phyloP scores from a whole-genome alignment of 495 filamentous ascomycete genomes.

The Podospora pseudoanserina region DNA sequence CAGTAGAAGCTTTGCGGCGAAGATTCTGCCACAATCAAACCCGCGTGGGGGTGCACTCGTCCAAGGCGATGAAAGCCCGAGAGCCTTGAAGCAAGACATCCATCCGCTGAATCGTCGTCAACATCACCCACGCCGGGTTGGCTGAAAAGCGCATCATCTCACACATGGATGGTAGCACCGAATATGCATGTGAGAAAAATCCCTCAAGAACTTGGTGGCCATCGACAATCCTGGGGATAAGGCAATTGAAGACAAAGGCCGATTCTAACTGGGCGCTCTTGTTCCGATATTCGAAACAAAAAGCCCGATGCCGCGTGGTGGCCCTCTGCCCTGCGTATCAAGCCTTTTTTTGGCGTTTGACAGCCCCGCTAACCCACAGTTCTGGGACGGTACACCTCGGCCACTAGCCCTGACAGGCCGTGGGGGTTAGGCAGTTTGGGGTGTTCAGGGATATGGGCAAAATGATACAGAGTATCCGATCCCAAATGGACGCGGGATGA shows the following conservation, averaged over 20 bases:
- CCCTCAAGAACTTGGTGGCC: not conserved
- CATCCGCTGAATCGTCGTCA: not conserved
- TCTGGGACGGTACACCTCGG: not conserved
- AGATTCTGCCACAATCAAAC: too few species aligned
- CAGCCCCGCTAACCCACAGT: not conserved
- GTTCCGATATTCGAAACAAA: not conserved
- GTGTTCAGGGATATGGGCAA: too few species aligned
- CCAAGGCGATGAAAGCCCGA: not conserved
- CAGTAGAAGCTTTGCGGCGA: too few species aligned
- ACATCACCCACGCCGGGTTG: not conserved
- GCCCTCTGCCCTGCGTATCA: not conserved
- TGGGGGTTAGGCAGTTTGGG: not conserved
- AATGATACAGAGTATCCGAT: too few species aligned
- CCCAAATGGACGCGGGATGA: too few species aligned
- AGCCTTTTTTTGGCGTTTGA: not conserved
- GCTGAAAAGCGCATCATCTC: not conserved
- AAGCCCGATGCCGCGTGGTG: not conserved
- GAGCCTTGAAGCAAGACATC: not conserved
- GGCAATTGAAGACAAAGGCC: not conserved
- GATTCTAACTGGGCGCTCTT: not conserved
- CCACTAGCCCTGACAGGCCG: not conserved
- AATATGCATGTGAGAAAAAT: not conserved
- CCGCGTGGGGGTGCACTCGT: not conserved
- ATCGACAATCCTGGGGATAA: not conserved
- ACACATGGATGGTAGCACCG: not conserved